These are phyloP conservation scores for Neopestalotiopsis sp. DNA, from an alignment of 2,329 filamentous ascomycete species.

Conservation along the genomic window DNA sequence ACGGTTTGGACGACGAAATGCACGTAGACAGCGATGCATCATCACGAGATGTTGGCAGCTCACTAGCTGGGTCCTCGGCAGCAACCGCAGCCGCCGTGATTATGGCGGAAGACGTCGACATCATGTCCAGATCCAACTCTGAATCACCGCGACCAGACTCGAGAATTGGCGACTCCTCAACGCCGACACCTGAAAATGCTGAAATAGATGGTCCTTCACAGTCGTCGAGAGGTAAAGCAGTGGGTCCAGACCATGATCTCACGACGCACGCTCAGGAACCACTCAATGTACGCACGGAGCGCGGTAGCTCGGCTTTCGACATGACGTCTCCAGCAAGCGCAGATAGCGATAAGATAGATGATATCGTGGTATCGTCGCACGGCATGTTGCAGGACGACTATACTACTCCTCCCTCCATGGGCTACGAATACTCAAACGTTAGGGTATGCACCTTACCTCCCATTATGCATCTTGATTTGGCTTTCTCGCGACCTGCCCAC, in stretches of 20 bases:
- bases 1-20: conserved; percentile 31
- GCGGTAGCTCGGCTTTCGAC: conserved; percentile 21
- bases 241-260: conserved; percentile 10
- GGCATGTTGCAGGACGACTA: conserved; percentile 25
- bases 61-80: conserved; percentile 18
- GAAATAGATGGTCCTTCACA: conserved; percentile 22
- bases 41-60: conserved; percentile 30
- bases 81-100: background rate
- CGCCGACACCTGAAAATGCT: conserved; percentile 25
- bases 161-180: conserved; percentile 24
- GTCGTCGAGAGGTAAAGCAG: conserved; percentile 16
- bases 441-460: conserved; percentile 48
- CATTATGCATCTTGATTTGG: background rate
- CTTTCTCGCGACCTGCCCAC: background rate
- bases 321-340: conserved; percentile 26
- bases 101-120: conserved; percentile 21
- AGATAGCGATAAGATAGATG: conserved; percentile 26
- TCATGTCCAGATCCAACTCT: conserved; percentile 31
- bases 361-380: conserved; percentile 23
- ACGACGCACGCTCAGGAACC: conserved; percentile 24
- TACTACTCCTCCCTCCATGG: conserved; percentile 44
- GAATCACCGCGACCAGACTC: conserved; percentile 32
- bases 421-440: conserved; percentile 59
- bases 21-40: conserved; percentile 31
- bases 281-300: conserved; percentile 18